phyloP scores from a whole-genome alignment of 2,329 filamentous ascomycete genomes.

The Sarocladium kiliense region DNA sequence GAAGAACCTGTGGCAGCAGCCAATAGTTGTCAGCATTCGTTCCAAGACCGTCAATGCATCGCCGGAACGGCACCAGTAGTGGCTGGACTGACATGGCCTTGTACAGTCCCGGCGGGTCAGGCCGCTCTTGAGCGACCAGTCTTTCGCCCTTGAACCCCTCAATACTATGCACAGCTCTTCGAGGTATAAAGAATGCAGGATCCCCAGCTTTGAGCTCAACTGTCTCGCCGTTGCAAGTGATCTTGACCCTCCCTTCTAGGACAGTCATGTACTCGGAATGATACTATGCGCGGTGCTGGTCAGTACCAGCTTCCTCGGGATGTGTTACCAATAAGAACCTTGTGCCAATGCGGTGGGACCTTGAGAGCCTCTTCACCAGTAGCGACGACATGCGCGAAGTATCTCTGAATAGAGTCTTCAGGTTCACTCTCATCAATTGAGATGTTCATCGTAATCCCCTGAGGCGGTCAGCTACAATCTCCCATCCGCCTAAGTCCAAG shows the following conservation, averaged over 20 bases:
- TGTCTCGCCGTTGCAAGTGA: constrained; percentile 9
- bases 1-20: constrained; percentile 11
- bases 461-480: constrained; percentile 18
- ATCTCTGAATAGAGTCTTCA: constrained; percentile 11
- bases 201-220: constrained; percentile 10
- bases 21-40: neutral
- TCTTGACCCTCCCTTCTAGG: constrained; percentile 6
- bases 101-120: constrained; percentile 11
- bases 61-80: too few species aligned
- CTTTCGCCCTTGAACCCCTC: constrained; percentile 10
- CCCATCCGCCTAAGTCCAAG: constrained; percentile 12
- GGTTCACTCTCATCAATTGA: constrained; percentile 10
- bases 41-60: too few species aligned
- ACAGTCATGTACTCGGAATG: constrained; percentile 10
- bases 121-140: constrained; percentile 8
- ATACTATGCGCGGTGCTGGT: neutral
- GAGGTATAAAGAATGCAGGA: neutral
- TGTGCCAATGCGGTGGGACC: constrained; percentile 12
- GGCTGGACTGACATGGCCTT: constrained; percentile 10
- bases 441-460: constrained; percentile 10
- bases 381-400: constrained; percentile 1
- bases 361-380: constrained; percentile 8
- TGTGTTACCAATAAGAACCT: constrained; percentile 3
- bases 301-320: neutral
- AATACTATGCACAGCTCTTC: constrained; percentile 11